These are phyloP conservation scores for Cucurbita argyrosperma DNA, from an alignment of 306 rosid species.

Conservation along the genomic window DNA sequence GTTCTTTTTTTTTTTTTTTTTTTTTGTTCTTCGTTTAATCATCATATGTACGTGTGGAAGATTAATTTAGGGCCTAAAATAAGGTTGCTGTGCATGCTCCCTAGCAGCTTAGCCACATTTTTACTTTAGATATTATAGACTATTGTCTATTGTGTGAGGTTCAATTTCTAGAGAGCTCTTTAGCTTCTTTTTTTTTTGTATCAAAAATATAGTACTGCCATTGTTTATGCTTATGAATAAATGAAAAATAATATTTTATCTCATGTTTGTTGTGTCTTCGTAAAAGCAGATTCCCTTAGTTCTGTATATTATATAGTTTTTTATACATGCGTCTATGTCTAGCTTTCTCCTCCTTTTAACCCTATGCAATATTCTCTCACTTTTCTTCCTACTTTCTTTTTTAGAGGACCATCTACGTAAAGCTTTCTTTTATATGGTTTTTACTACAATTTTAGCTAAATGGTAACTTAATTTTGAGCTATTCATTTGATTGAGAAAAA, in stretches of 20 bases:
- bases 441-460: not conserved
- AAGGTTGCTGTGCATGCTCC: not conserved
- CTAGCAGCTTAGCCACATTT: no score
- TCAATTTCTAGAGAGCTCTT: slow-evolving; percentile 1
- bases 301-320: not conserved
- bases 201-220: slow-evolving; percentile 29
- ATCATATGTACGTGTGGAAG: not conserved
- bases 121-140: not conserved
- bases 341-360: not conserved
- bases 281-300: slow-evolving; percentile 4
- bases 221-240: slow-evolving; percentile 30
- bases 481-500: not conserved
- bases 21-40: not conserved
- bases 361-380: slow-evolving; percentile 21
- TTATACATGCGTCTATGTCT: not conserved
- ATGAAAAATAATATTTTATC: slow-evolving; percentile 9
- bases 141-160: not conserved
- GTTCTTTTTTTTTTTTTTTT: not conserved
- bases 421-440: slow-evolving; percentile 2
- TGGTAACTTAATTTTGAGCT: not conserved
- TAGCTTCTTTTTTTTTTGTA: not conserved
- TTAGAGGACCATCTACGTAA: slow-evolving; percentile 31
- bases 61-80: not conserved
- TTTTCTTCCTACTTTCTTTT: slow-evolving; percentile 19
- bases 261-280: not conserved